Percentiles rank a stretch among this genome's conserved stretches.
These are phyloP conservation scores for Penicillium nordicum DNA, from an alignment of 2,329 filamentous ascomycete species.

Conservation along the genomic window DNA sequence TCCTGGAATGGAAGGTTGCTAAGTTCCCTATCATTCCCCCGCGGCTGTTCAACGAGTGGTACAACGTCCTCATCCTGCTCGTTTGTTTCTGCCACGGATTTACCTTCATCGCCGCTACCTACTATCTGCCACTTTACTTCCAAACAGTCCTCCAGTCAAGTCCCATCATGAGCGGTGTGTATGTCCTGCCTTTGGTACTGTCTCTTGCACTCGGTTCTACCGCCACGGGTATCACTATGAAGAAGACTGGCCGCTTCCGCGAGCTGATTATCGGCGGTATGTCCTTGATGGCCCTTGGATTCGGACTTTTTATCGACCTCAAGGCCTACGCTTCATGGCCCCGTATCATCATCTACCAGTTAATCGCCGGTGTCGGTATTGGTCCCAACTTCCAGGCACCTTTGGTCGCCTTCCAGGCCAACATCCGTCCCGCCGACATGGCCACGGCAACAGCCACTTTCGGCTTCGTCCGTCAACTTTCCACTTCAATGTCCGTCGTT, in stretches of 20 bases:
- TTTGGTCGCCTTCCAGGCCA: slow-evolving; percentile 62
- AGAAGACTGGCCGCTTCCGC: slow-evolving; percentile 67
- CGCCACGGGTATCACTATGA: slow-evolving; percentile 63
- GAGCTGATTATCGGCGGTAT: slow-evolving; percentile 59
- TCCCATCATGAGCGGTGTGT: slow-evolving; percentile 70
- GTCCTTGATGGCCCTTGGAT: slow-evolving; percentile 60
- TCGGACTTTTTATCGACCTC: slow-evolving; percentile 61
- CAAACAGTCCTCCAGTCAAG: slow-evolving; percentile 68
- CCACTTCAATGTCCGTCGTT: slow-evolving; percentile 57
- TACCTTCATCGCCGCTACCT: slow-evolving; percentile 72
- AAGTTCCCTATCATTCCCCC: slow-evolving; percentile 76
- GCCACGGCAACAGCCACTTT: slow-evolving; percentile 63
- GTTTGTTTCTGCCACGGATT: slow-evolving; percentile 71
- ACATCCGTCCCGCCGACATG: slow-evolving; percentile 58
- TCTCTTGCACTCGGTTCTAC: slow-evolving; percentile 63
- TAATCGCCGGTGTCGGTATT: slow-evolving; percentile 59
- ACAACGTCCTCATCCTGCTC: slow-evolving; percentile 63
- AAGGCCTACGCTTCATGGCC: slow-evolving; percentile 52
- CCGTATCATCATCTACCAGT: slow-evolving; percentile 53
- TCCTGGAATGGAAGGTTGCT: slow-evolving; percentile 71
- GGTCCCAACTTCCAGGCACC: slow-evolving; percentile 63
- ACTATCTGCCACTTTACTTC: slow-evolving; percentile 83
- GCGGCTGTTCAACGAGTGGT: slow-evolving; percentile 63
- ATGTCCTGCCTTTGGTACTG: slow-evolving; percentile 67
- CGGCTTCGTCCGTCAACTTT: slow-evolving; percentile 58